A percentile compares a stretch with the other conserved stretches of the same genome.
Evolutionary conservation across 2,329 filamentous ascomycete species (phyloP).

Genomic region (Alternaria alternata): DNA sequence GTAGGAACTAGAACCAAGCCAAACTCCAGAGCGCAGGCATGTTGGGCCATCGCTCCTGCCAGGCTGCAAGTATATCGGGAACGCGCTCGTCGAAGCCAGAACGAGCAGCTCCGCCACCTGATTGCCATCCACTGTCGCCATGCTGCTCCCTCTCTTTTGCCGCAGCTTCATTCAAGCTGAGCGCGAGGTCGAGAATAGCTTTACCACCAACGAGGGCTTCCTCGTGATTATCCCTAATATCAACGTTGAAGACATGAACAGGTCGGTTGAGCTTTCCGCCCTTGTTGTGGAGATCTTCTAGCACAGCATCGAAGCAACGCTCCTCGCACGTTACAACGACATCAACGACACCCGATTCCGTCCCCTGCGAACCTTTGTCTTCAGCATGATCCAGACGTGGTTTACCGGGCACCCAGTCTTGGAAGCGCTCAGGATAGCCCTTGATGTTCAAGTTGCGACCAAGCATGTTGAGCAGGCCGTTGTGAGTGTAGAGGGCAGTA

Average conservation of each 20-base stretch:
- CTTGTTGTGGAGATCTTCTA: slow-evolving; percentile 89
- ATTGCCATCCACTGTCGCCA: slow-evolving; percentile 73
- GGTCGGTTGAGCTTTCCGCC: slow-evolving; percentile 88
- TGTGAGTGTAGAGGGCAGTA: slow-evolving; percentile 83
- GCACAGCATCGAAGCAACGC: slow-evolving; percentile 95
- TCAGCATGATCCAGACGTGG: slow-evolving; percentile 76
- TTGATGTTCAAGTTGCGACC: slow-evolving; percentile 91
- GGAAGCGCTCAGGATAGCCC: slow-evolving; percentile 95
- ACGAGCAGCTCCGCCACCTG: slow-evolving; percentile 65
- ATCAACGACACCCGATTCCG: slow-evolving; percentile 89
- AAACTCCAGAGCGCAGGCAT: slow-evolving; percentile 92
- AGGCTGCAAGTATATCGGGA: slow-evolving; percentile 86
- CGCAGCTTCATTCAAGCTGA: slow-evolving; percentile 82
- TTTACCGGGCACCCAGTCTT: slow-evolving; percentile 92
- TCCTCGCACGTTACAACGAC: slow-evolving; percentile 98
- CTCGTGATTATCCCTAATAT: slow-evolving; percentile 98
- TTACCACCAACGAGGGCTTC: slow-evolving; percentile 90
- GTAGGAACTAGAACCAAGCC: slow-evolving; percentile 77
- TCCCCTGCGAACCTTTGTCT: slow-evolving; percentile 79
- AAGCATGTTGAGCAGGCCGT: slow-evolving; percentile 95
- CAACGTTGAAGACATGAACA: slow-evolving; percentile 97
- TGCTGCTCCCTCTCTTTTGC: slow-evolving; percentile 75
- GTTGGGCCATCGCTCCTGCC: slow-evolving; percentile 95
- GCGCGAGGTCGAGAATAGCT: slow-evolving; percentile 90
- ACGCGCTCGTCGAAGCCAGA: slow-evolving; percentile 90